A percentile compares a stretch with the other conserved stretches of the same genome.
Conservation (phyloP, 805 yeast species). For the Zygoascus ofunaensis region DNA sequence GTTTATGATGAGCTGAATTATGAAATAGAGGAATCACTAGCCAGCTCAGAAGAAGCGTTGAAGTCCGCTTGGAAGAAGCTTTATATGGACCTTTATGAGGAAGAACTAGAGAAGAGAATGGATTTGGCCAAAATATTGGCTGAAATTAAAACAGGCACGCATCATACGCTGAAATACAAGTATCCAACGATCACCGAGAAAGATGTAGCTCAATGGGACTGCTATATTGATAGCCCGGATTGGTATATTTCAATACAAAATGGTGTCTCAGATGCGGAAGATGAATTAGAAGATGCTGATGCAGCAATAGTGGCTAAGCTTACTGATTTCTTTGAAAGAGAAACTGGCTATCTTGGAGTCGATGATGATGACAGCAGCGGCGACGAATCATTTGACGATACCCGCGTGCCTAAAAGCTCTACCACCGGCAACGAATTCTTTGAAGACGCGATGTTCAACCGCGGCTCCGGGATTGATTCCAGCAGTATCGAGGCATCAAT, state of each 20-base stretch:
- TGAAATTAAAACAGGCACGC: not conserved
- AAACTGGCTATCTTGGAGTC: not conserved
- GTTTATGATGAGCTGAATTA: not conserved
- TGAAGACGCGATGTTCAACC: not conserved
- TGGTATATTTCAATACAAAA: not conserved
- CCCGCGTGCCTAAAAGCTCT: no score
- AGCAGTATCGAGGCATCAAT: conserved; percentile 34
- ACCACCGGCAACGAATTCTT: no score
- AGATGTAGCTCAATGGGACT: not conserved
- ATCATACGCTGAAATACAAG: not conserved
- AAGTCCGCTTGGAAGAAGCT: not conserved
- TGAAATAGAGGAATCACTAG: no score
- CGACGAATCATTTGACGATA: no score
- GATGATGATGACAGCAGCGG: no score
- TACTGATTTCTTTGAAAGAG: not conserved
- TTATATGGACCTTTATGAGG: not conserved
- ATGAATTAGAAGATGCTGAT: no score
- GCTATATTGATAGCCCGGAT: not conserved
- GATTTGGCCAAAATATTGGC: not conserved
- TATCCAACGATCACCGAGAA: not conserved
- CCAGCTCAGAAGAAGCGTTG: not conserved
- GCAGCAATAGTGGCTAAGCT: not conserved
- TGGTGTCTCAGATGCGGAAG: no score
- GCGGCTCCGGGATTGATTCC: not conserved
- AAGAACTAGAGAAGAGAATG: not conserved